Percentiles rank a stretch among this genome's conserved stretches.
phyloP scores from a whole-genome alignment of 2,329 filamentous ascomycete species.

The Botryotinia calthae region DNA sequence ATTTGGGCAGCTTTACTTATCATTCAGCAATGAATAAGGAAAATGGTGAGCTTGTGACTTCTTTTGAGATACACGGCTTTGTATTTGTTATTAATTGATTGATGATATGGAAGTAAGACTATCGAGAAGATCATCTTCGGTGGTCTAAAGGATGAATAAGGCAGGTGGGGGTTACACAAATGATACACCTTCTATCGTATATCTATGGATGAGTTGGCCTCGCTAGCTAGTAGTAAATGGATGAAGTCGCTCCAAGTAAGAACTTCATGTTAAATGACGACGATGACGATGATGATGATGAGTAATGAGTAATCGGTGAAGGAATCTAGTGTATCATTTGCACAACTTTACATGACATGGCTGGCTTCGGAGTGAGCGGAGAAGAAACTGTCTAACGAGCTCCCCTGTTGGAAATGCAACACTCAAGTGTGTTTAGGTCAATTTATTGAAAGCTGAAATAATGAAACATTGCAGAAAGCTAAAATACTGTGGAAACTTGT shows the following conservation, averaged over 20 bases:
- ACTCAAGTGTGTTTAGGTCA: background rate
- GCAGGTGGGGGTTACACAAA: constrained; percentile 2
- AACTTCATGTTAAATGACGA: background rate
- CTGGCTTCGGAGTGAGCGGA: background rate
- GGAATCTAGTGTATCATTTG: background rate
- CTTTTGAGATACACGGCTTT: background rate
- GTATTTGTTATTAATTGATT: constrained; percentile 4
- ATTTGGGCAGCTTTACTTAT: background rate
- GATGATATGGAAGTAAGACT: background rate
- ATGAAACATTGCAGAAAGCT: background rate
- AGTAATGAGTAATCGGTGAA: background rate
- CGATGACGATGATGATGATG: background rate
- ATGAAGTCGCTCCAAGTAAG: background rate
- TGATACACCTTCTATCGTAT: background rate
- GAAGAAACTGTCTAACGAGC: background rate
- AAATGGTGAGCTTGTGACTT: constrained; percentile 7
- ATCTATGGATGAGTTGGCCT: background rate
- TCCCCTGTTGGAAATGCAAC: background rate
- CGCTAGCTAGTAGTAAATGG: background rate
- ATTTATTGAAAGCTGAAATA: background rate
- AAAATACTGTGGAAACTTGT: background rate
- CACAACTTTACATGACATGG: background rate
- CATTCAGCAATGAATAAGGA: background rate
- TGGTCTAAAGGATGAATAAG: background rate
- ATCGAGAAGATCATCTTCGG: background rate